Evolutionary conservation across 1,284 basidiomycete genomes (phyloP).

Genomic region (Inonotus obliquus): DNA sequence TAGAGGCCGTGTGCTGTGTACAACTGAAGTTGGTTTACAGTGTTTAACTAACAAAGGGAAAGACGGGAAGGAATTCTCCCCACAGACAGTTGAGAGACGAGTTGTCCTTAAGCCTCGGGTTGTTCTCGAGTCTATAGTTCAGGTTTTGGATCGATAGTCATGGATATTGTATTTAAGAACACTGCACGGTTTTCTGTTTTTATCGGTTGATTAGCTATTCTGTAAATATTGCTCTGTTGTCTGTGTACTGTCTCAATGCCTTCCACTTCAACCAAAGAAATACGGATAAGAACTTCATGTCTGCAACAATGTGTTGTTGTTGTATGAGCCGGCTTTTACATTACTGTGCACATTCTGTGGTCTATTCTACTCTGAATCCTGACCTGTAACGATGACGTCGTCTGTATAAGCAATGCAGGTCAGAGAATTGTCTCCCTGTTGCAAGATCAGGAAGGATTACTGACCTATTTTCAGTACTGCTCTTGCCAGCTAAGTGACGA

Average conservation of each 20-base stretch:
- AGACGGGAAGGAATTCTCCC: conserved; percentile 25
- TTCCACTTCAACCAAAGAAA: not conserved
- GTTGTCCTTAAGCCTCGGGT: conserved; percentile 65
- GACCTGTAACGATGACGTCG: conserved; percentile 61
- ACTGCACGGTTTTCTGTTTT: not conserved
- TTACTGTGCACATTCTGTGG: not conserved
- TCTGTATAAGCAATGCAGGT: conserved; percentile 34
- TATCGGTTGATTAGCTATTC: not conserved
- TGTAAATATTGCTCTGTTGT: conserved; percentile 1
- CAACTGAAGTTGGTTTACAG: conserved; percentile 64
- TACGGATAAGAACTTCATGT: not conserved
- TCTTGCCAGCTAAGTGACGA: conserved; percentile 48
- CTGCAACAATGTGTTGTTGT: not conserved
- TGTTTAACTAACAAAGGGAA: conserved; percentile 50
- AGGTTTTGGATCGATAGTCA: conserved; percentile 16
- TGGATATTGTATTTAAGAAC: not conserved
- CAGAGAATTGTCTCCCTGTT: not conserved
- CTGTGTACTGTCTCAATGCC: not conserved
- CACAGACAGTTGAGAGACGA: conserved; percentile 50
- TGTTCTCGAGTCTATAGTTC: conserved; percentile 60
- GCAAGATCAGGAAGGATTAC: conserved; percentile 22
- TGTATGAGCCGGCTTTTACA: conserved; percentile 5
- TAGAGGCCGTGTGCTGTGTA: conserved; percentile 50
- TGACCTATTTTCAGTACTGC: conserved; percentile 72
- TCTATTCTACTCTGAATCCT: conserved; percentile 48